Conservation (phyloP, 257 asterid species). For the Verbascum thapsus region DNA sequence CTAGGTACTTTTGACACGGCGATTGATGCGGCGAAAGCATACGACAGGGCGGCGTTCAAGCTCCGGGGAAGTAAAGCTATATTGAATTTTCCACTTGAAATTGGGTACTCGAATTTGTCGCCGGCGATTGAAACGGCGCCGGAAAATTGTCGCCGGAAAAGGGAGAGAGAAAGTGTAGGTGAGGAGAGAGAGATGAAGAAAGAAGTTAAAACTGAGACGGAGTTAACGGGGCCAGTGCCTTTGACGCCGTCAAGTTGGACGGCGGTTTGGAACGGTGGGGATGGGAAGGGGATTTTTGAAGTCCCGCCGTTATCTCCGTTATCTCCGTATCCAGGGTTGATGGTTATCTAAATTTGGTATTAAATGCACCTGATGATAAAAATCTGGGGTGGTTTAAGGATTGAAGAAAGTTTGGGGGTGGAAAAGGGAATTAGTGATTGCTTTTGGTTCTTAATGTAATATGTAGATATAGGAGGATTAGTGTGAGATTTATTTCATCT, state of each 20-base stretch:
- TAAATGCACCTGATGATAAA: constrained; percentile 46
- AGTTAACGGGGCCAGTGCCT: constrained; percentile 44
- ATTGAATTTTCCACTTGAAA: constrained; percentile 77
- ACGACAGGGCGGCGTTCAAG: constrained; percentile 77
- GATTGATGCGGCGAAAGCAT: constrained; percentile 70
- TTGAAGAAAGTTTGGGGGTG: constrained; percentile 10
- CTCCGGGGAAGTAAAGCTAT: constrained; percentile 71
- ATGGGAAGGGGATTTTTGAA: constrained; percentile 78
- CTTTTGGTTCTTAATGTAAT: background rate
- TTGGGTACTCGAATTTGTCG: constrained; percentile 33
- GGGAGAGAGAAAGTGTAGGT: constrained; percentile 42
- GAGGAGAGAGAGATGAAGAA: constrained; percentile 41
- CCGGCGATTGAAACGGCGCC: constrained; percentile 29
- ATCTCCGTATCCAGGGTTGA: constrained; percentile 46
- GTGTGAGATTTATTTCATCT: constrained; percentile 29
- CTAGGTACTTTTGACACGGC: constrained; percentile 75
- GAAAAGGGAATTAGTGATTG: constrained; percentile 13
- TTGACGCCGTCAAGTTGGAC: constrained; percentile 90
- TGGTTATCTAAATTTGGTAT: constrained; percentile 33
- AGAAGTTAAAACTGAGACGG: constrained; percentile 35
- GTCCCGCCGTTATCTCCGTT: constrained; percentile 81
- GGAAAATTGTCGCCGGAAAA: constrained; percentile 42
- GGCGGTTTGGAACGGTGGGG: constrained; percentile 77
- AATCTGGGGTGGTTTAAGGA: constrained; percentile 47
- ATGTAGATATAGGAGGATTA: constrained; percentile 20